Evolutionary conservation across 768 basidiomycete genomes (phyloP).

Genomic region (Pleurotus eryngii): DNA sequence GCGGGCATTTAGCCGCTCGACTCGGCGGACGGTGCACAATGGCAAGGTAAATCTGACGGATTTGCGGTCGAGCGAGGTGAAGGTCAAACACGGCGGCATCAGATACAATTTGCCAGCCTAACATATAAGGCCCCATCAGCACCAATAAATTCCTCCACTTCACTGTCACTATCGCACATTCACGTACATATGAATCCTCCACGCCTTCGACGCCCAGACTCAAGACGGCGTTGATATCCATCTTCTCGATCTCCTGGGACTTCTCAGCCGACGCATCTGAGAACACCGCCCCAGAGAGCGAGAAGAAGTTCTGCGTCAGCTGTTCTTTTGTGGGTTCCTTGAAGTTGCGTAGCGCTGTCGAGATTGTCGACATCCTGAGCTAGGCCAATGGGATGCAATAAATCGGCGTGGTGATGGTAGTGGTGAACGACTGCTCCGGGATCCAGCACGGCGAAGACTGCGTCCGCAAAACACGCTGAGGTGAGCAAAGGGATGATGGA

Average conservation of each 20-base stretch:
- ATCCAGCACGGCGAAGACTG: conserved; percentile 1
- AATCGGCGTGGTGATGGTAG: neutral
- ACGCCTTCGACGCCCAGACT: conserved; percentile 75
- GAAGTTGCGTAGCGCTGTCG: conserved; percentile 85
- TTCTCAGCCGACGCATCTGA: conserved; percentile 18
- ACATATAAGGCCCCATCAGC: neutral
- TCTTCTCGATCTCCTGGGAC: conserved; percentile 51
- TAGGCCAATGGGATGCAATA: neutral
- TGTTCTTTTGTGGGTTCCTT: conserved; percentile 92
- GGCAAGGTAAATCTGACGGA: conserved; percentile 91
- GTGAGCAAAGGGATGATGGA: neutral
- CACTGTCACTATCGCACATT: neutral
- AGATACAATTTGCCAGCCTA: conserved; percentile 91
- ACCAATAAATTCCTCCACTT: no score
- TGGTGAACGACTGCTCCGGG: neutral
- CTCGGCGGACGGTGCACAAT: conserved; percentile 86
- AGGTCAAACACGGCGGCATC: conserved; percentile 86
- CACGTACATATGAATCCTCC: conserved; percentile 90
- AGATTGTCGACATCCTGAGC: conserved; percentile 69
- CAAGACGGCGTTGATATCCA: conserved; percentile 89
- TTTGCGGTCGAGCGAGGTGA: conserved; percentile 87
- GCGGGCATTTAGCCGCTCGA: conserved; percentile 89
- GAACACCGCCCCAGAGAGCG: conserved; percentile 53
- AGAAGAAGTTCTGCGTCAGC: conserved; percentile 81
- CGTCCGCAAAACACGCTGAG: neutral